Base-by-base conservation (phyloP, 305 asterid species). In the Fraxinus velutina region DNA sequence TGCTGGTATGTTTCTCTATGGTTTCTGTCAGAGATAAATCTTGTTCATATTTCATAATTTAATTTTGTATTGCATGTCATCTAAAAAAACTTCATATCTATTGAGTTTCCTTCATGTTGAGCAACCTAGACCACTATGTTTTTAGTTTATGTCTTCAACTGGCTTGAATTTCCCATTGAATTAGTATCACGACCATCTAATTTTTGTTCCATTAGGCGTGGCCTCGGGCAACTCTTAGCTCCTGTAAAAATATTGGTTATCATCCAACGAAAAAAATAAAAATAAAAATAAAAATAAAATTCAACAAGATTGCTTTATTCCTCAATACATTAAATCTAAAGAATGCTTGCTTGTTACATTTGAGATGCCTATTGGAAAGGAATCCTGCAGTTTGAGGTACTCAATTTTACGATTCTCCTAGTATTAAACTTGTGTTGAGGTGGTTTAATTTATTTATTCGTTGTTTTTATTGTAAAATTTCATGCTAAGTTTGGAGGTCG, bases 1-100 rank as follows among this genome's bases (percentile, higher is more conserved):
- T 80, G 32, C 89, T 77, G 99, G 99, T 96, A 90, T 75, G 85
- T 52, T 80, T 60, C 68, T 29, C 42, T 77, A 6, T 71, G 30
- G 66, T 86, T 60, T 27, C 36, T 66, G 21, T 15, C 60, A 15
- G 21, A 15, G 21, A 13, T 17, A 13, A 50, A 15, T 50, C 21
- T 50, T 15, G 21, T 15, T 50, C 60, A 50, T 50, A 50, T 50
- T 15, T 50, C 60, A 50, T 50, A 50, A 47, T 47, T 47, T 47
- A 47, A 47, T 47, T 42, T 47, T 47, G 57, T 13, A 47, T 47
- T 47, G 57, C 19, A 13, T 13, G 19, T 47, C 57, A 13, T 47
- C 24, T 1, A 2, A 62, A 62, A 8, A 62, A 62, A 27, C 71
- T 62, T 21, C 27, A 6, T 55, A 62, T 8, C 5, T 60, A 21